phyloP scores from a whole-genome alignment of 768 basidiomycete species.

The Trametes cinnabarina region DNA sequence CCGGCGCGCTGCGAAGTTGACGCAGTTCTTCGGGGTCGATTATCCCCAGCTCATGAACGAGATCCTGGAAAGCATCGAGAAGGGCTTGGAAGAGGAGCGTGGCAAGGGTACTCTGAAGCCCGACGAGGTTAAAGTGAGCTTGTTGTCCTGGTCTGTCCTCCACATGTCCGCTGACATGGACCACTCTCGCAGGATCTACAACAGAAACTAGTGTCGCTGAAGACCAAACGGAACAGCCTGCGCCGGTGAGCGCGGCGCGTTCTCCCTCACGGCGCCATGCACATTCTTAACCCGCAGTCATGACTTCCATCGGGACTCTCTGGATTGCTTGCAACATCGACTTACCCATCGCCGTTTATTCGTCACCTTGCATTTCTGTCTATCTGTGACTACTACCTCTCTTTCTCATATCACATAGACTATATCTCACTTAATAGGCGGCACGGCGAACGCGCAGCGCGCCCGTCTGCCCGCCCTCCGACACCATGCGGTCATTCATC shows the following conservation, averaged over 20 bases:
- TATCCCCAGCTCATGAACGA: slow-evolving; percentile 76
- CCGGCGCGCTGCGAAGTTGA: slow-evolving; percentile 76
- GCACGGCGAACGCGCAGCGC: slow-evolving; percentile 11
- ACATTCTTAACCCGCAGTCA: slow-evolving; percentile 3
- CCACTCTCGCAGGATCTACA: slow-evolving; percentile 34
- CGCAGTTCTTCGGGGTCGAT: slow-evolving; percentile 85
- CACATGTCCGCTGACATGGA: neutral
- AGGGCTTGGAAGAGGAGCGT: slow-evolving; percentile 67
- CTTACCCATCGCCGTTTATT: neutral
- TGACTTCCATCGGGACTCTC: slow-evolving; percentile 6
- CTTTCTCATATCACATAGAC: neutral
- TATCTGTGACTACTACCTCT: neutral
- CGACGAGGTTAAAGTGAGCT: slow-evolving; percentile 68
- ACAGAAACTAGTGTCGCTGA: slow-evolving; percentile 52
- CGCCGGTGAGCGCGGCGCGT: slow-evolving; percentile 15
- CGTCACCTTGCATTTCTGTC: neutral
- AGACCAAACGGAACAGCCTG: slow-evolving; percentile 44
- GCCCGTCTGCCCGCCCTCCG: slow-evolving; percentile 7
- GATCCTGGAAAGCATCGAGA: slow-evolving; percentile 79
- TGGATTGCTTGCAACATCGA: slow-evolving; percentile 1
- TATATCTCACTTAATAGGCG: slow-evolving; percentile 3
- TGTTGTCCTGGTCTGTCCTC: neutral
- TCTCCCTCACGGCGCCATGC: neutral
- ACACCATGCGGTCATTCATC: slow-evolving; percentile 6
- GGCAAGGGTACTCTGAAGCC: slow-evolving; percentile 59